Evolutionary conservation across 1,139 yeast species (phyloP).

Genomic region (Candida sanyaensis): DNA sequence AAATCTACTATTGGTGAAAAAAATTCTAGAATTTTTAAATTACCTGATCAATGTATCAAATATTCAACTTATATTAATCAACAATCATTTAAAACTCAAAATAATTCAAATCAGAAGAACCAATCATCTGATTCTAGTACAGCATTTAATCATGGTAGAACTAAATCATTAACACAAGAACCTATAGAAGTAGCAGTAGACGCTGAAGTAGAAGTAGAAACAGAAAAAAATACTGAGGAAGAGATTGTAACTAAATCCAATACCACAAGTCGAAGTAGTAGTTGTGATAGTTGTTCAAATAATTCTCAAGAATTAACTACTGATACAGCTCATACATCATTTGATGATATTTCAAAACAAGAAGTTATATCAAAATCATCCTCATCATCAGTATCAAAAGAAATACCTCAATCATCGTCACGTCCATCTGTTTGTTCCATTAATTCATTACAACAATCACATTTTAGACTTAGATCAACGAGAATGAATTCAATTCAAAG

Average conservation of each 20-base stretch:
- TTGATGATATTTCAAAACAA: background rate
- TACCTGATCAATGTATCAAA: constrained; percentile 12
- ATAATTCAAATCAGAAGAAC: constrained; percentile 18
- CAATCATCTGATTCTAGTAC: too few species aligned
- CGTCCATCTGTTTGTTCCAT: background rate
- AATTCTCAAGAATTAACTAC: background rate
- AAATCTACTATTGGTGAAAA: background rate
- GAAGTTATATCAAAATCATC: background rate
- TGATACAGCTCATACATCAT: background rate
- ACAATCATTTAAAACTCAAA: background rate
- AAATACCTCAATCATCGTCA: background rate
- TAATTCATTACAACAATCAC: background rate
- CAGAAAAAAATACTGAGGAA: too few species aligned
- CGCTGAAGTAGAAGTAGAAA: background rate
- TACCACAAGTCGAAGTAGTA: background rate
- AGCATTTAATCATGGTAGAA: too few species aligned
- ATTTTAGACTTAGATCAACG: background rate
- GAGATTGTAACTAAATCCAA: background rate
- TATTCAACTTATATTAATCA: constrained; percentile 18
- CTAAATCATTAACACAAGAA: background rate
- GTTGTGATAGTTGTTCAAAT: background rate
- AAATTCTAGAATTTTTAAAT: constrained; percentile 6
- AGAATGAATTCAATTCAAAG: constrained; percentile 6
- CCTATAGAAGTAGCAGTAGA: too few species aligned
- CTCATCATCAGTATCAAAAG: background rate